Base-by-base conservation (phyloP, 164 flowering plant genomes). In the Malania oleifera region DNA sequence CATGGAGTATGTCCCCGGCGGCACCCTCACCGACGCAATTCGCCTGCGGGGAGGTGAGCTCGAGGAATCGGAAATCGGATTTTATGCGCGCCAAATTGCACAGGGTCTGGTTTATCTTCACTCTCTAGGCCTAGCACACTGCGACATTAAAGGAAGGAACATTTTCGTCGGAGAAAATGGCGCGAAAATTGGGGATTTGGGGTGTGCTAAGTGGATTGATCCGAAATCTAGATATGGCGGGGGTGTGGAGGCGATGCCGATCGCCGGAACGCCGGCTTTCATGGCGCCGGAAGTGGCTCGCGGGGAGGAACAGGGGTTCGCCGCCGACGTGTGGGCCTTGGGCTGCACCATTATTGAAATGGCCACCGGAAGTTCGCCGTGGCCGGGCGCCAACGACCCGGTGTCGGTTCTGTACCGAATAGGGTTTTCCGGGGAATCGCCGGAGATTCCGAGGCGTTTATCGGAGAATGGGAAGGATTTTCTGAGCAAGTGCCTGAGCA, bases 281-380 rank as follows among this genome's bases (percentile, higher is more conserved):
- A 91, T 91, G 98, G 78, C 95, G 19, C 98, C 98, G 12, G 98
- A 91, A 59, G 95, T 85, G 27, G 90, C 82, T 0, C 71, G 85
- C 0, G 83, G 91, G 4, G 85, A 85, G 46, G 80, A 72, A 24
- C 98, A 91, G 68, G 78, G 93, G 4, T 71, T 64, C 8, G 58
- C 80, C 7, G 81, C 92, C 6, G 98, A 91, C 56, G 51, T 91
- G 0, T 91, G 98, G 98, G 80, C 92, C 6, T 47, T 89, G 19
- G 96, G 96, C 12, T 89, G 98, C 51, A 81, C 87, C 4, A 56
- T 92, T 6, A 77, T 89, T 12, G 96, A 87, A 63, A 83, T 85
- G 91, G 86, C 80, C 0, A 87, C 89, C 0, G 98, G 98, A 26
- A 44, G 47, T 0, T 35, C 60, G 0, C 92, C 95, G 0, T 86